phyloP scores from a whole-genome alignment of 768 basidiomycete genomes.

The Agrocybe chaxingu region DNA sequence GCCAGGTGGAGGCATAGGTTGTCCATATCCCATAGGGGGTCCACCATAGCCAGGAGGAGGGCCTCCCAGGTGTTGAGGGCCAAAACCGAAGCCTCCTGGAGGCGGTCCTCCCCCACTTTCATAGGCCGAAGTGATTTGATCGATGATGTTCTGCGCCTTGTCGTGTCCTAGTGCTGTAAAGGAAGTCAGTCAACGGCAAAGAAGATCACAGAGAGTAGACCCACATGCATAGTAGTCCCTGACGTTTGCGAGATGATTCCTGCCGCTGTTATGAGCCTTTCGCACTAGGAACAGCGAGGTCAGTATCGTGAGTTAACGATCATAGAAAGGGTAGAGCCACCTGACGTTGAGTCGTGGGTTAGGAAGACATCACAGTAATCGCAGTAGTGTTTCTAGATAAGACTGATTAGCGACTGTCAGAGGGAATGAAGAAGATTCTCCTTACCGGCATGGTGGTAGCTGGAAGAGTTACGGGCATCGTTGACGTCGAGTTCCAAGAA shows the following conservation, averaged over 20 bases:
- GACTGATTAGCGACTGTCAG: conserved; percentile 4
- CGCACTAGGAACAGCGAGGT: conserved; percentile 56
- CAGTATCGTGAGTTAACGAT: not conserved
- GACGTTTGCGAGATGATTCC: conserved; percentile 96
- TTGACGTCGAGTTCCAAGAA: conserved; percentile 4
- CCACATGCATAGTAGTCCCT: conserved; percentile 95
- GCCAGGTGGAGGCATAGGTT: conserved; percentile 48
- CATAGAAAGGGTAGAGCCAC: conserved; percentile 30
- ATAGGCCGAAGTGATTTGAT: conserved; percentile 94
- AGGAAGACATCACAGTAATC: conserved; percentile 93
- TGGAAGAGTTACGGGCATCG: conserved; percentile 4
- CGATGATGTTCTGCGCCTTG: conserved; percentile 97
- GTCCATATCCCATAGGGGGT: conserved; percentile 49
- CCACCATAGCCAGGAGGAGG: conserved; percentile 46
- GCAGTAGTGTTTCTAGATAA: conserved; percentile 82
- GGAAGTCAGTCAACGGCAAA: conserved; percentile 13
- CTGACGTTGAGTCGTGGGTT: conserved; percentile 93
- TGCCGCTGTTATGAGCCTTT: conserved; percentile 96
- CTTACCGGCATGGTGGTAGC: conserved; percentile 63
- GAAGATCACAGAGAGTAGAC: conserved; percentile 16
- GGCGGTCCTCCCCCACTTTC: conserved; percentile 85
- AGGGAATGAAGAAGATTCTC: conserved; percentile 13
- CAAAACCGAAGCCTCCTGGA: conserved; percentile 84
- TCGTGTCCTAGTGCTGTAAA: conserved; percentile 81
- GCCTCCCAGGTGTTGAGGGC: conserved; percentile 71